Conservation (phyloP, 768 basidiomycete species). For the Ephemerocybe angulata region DNA sequence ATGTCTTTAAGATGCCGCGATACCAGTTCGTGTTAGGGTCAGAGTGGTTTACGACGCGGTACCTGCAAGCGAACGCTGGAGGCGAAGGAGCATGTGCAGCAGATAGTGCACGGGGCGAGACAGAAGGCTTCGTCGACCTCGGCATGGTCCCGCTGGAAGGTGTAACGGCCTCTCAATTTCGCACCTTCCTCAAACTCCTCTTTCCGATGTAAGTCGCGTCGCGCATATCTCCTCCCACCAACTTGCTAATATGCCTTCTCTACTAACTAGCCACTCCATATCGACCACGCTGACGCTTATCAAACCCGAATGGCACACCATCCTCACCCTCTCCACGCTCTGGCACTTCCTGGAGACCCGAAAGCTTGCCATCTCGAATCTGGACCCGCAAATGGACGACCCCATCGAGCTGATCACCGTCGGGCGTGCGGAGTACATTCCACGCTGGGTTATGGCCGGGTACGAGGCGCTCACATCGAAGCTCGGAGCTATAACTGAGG, state of each 20-base stretch:
- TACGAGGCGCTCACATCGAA: not conserved
- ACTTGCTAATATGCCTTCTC: not conserved
- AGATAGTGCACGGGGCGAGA: not conserved
- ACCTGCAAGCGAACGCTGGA: not conserved
- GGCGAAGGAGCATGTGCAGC: not conserved
- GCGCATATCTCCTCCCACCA: not conserved
- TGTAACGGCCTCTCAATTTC: not conserved
- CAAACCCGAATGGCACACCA: slow-evolving; percentile 4
- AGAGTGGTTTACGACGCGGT: not conserved
- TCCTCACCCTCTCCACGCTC: slow-evolving; percentile 3
- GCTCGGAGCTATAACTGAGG: slow-evolving; percentile 3
- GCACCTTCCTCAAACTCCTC: not conserved
- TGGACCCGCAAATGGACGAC: not conserved
- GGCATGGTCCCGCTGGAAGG: not conserved
- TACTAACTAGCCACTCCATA: not conserved
- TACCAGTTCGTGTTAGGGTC: slow-evolving; percentile 1
- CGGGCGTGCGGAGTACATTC: slow-evolving; percentile 49
- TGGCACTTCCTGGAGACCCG: slow-evolving; percentile 9
- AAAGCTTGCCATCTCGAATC: slow-evolving; percentile 8
- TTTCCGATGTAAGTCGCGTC: not conserved
- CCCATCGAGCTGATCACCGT: slow-evolving; percentile 34
- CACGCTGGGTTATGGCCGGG: slow-evolving; percentile 18
- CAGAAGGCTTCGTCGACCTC: not conserved
- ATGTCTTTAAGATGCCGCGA: not conserved
- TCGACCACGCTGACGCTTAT: not conserved